Evolutionary conservation across 306 rosid species (phyloP), one percentile per base, ranked within the genome.

Genomic region (Sesbania bispinosa): DNA sequence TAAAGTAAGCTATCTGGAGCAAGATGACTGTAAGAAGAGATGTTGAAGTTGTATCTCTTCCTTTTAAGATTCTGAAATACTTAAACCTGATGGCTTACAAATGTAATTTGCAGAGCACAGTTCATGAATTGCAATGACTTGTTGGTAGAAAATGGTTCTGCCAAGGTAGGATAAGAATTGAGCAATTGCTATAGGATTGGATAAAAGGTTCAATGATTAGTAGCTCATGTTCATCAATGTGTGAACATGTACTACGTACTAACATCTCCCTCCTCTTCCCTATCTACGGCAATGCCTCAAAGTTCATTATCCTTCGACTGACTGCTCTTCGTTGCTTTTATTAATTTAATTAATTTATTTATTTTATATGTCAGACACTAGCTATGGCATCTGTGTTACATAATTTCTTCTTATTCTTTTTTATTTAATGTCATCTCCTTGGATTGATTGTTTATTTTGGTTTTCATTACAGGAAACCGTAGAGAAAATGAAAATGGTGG

Each of bases 381-480:
- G 62, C 15, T 8, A 27, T 51, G 4, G 29, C 47, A 42, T 54
- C 20, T 32, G n/a, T 62, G n/a, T 66, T 13, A 29, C 36, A 38
- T 55, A 18, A 36, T 33, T 33, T 36, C 1, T 43, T 9, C n/a
- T n/a, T n/a, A n/a, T 29, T 13, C 4, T 59, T 51, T 30, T 29
- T 36, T 23, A 16, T 76, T 46, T 8, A 30, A 10, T 50, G 47
- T 59, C 36, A 47, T 35, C 54, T 73, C 2, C 26, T 43, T 67
- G 54, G 15, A 29, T 74, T 67, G 41, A 33, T 74, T 55, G 59
- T 63, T 47, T 36, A 39, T 57, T 52, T 71, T 78, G 21, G 53
- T 74, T 75, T 78, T 43, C 77, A 29, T 72, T 77, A 35, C 89
- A 89, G 90, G 82, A 65, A 65, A 4, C 19, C 74, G 39, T 33